Evolutionary conservation across 345 rosid species (phyloP).

Genomic region (Gossypium ekmanianum): DNA sequence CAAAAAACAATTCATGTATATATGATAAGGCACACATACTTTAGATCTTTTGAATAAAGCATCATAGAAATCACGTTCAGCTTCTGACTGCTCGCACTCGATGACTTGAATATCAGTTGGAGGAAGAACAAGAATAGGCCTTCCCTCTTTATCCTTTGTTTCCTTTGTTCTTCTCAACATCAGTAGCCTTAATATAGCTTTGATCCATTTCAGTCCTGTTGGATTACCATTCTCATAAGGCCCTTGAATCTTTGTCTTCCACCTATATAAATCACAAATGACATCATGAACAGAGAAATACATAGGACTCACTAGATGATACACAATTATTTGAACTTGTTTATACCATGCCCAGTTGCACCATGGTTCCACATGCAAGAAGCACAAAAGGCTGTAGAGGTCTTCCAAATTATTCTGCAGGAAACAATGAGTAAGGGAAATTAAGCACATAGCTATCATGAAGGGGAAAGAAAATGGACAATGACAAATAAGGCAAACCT

Average conservation of each 20-base stretch:
- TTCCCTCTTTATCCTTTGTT: constrained; percentile 55
- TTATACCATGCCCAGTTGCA: constrained; percentile 68
- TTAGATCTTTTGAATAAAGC: constrained; percentile 67
- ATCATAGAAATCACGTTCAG: constrained; percentile 54
- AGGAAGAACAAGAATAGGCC: constrained; percentile 67
- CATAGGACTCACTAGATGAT: background rate
- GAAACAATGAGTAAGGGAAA: background rate
- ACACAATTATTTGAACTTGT: background rate
- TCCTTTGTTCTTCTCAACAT: constrained; percentile 77
- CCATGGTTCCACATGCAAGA: constrained; percentile 73
- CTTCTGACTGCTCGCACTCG: constrained; percentile 59
- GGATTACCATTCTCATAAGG: constrained; percentile 71
- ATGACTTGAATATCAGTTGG: constrained; percentile 54
- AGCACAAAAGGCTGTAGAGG: constrained; percentile 64
- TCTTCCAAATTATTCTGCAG: constrained; percentile 66
- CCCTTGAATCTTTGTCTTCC: constrained; percentile 59
- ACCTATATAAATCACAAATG: constrained; percentile 33
- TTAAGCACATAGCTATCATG: background rate
- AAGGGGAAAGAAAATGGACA: background rate
- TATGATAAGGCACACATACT: constrained; percentile 25
- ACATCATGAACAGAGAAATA: background rate
- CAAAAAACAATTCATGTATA: background rate
- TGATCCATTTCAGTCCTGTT: constrained; percentile 50
- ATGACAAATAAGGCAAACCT: constrained; percentile 28
- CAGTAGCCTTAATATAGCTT: constrained; percentile 58